These are phyloP conservation scores for Jasminum sambac DNA, from an alignment of 257 asterid genomes.

Conservation along the genomic window DNA sequence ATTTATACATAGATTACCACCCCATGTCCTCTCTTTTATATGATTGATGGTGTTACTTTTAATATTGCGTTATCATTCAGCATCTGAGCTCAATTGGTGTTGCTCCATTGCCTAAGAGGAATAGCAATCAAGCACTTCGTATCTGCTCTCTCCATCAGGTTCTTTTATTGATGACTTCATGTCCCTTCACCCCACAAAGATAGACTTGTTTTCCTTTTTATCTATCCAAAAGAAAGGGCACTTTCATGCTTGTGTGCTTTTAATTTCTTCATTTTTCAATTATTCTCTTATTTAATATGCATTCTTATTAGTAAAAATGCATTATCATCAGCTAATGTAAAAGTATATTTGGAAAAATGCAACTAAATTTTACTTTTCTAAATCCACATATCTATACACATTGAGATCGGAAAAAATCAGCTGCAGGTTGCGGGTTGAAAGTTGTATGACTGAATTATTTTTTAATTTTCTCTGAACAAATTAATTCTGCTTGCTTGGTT, in stretches of 20 bases:
- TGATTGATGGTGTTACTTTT: constrained; percentile 18
- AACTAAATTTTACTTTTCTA: no score
- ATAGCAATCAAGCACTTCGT: constrained; percentile 66
- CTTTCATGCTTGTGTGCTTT: no score
- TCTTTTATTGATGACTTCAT: constrained; percentile 22
- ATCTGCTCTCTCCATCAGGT: constrained; percentile 98
- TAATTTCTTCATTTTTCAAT: no score
- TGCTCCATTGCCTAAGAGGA: constrained; percentile 81
- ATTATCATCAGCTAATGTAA: no score
- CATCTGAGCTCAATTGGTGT: constrained; percentile 77
- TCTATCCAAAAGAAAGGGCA: no score
- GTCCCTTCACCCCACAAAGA: neutral
- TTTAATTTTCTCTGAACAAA: neutral
- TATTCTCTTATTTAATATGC: no score
- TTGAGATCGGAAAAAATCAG: neutral
- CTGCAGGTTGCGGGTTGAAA: neutral
- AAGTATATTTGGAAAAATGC: no score
- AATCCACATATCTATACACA: neutral
- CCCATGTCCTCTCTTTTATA: constrained; percentile 15
- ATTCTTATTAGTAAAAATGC: no score
- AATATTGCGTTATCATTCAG: constrained; percentile 38
- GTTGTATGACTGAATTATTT: neutral
- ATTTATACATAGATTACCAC: neutral
- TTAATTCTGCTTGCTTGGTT: neutral
- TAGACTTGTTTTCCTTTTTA: no score